Evolutionary conservation across 1,284 basidiomycete species (phyloP).

Genomic region (Sparassis latifolia): DNA sequence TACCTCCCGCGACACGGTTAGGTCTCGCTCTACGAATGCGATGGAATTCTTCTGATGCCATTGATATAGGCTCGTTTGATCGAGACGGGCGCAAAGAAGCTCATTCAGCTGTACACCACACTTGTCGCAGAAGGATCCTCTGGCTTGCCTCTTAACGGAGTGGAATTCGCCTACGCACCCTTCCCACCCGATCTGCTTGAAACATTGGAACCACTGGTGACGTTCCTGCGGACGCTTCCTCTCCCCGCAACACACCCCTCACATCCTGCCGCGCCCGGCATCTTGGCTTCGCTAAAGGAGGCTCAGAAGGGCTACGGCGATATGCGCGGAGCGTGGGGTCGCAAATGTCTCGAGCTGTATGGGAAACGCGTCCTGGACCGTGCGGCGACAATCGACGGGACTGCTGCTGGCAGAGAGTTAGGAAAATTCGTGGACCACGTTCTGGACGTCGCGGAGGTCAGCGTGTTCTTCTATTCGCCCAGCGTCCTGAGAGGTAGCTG

Average conservation of each 20-base stretch:
- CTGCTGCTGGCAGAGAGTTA: conserved; percentile 60
- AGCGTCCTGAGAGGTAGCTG: not conserved
- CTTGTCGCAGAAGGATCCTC: conserved; percentile 76
- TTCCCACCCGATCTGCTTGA: conserved; percentile 51
- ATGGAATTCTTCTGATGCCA: not conserved
- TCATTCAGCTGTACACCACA: conserved; percentile 73
- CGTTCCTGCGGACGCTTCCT: conserved; percentile 64
- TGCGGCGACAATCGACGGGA: conserved; percentile 56
- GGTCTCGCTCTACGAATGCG: conserved; percentile 6
- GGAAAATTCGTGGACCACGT: conserved; percentile 60
- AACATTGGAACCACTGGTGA: conserved; percentile 54
- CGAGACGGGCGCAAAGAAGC: conserved; percentile 74
- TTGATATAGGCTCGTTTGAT: conserved; percentile 58
- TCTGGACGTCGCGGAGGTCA: conserved; percentile 55
- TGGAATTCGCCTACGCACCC: conserved; percentile 44
- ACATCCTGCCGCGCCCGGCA: conserved; percentile 62
- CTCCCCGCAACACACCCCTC: conserved; percentile 71
- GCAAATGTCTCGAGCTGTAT: conserved; percentile 64
- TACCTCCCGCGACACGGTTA: conserved; percentile 53
- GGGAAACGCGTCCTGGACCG: conserved; percentile 62
- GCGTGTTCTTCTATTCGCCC: conserved; percentile 11
- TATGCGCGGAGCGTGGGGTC: conserved; percentile 72
- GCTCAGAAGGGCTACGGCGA: conserved; percentile 77
- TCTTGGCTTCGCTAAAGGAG: conserved; percentile 59
- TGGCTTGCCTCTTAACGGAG: conserved; percentile 54